Evolutionary conservation across 768 basidiomycete genomes (phyloP), one percentile per base, ranked within the genome.

Genomic region (Strobilomyces echinocephalus): DNA sequence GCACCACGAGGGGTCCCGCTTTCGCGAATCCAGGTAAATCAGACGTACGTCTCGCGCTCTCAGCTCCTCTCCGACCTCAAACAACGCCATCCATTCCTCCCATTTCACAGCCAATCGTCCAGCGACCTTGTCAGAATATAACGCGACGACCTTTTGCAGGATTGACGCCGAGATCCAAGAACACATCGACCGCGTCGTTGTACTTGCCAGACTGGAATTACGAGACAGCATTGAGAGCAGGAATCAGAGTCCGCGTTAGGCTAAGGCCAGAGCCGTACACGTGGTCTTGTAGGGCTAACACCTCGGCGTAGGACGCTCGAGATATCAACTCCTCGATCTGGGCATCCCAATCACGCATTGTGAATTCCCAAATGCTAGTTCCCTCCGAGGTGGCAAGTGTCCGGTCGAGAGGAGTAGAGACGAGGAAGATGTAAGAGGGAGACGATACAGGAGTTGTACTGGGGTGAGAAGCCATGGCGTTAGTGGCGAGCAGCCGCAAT

Each of bases 361-460:
- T 24, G 4, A 24, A 24, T 4, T 24, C 4, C 24, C 24, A 24
- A 24, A 24, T 24, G 24, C 24, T 24, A 24, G 24, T 24, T 24
- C 24, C 24, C 4, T 24, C 86, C 2, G 77, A 69, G 6, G 81
- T 67, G 2, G 85, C 81, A 1, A 81, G 72, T 2, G 79, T 71
- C 54, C 83, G 83, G 57, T 95, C 94, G 2, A 76, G 79, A 0
- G 88, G 79, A 0, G 88, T 89, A 4, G 85, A 84, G 5, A 88
- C 65, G 33, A 88, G 69, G 59, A 81, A 88, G 0, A 79, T 59
- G 3, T 78, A 81, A n/a, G n/a, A n/a, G 0, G 84, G 76, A 1
- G 49, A 9, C 1, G 45, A 38, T 30, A 43, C 16, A 1, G 33
- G 26, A 3, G 47, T 44, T 57, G 81, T 83, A 1, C 73, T 63